Base-by-base conservation (phyloP, 2,329 filamentous ascomycete species). In the Clonostachys sp. region DNA sequence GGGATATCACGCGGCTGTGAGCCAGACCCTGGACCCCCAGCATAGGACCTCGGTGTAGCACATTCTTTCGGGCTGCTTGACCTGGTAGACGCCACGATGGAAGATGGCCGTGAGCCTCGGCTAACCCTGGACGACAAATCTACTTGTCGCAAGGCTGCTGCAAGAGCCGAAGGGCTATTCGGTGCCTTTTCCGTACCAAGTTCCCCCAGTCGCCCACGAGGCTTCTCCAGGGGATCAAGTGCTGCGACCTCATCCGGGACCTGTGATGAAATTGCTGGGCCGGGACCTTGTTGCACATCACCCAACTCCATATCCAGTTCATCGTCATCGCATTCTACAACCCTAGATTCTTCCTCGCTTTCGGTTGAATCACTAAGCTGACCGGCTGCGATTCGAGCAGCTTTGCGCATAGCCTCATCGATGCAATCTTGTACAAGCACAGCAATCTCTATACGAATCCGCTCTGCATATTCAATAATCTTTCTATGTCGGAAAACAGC, bases 361-460 rank as follows among this genome's bases (percentile, higher is more conserved):
- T 81, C 81, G 24, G 78, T 74, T 2, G 89, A 92, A 59, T 95
- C 91, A 53, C 87, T 92, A 14, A 95, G 71, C 45, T 91, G 83
- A 12, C 92, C 92, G 41, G 89, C 84, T 42, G 90, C 90, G 55
- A 96, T 92, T 44, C 86, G 86, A 47, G 89, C 88, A 46, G 94
- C 91, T 66, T 97, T 96, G 54, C 81, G 82, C 67, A 97, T 80
- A 9, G 94, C 94, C 51, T 90, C 91, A 50, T 95, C 86, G 45
- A 99, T 96, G 62, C 94, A 99, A 57, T 96, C 90, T 60, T 97
- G 90, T 3, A 99, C 92, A 49, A 96, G 77, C 24, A 95, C 81
- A 30, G 92, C 87, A 59, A 96, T 95, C 60, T 99, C 94, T 42
- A 96, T 80, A 5, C 95, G 88, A 53, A 99, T 96, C 34, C 95